Percentiles rank a stretch among this genome's conserved stretches.
These are phyloP conservation scores for Bolboschoenus planiculmis DNA, from an alignment of 176 grass and related monocot species.

Conservation along the genomic window DNA sequence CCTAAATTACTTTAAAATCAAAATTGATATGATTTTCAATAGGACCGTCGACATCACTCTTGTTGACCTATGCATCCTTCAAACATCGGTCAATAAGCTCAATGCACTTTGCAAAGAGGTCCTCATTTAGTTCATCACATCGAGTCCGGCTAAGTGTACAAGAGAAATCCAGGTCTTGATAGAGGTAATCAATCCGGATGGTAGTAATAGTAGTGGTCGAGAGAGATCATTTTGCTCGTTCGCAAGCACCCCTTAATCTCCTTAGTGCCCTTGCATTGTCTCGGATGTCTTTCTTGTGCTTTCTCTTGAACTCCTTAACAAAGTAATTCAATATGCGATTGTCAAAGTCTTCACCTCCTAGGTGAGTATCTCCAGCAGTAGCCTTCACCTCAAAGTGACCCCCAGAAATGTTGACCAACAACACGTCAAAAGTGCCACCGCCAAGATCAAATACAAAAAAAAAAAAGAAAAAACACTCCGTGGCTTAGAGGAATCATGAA, in stretches of 20 bases:
- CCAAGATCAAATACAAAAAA: conserved; percentile 23
- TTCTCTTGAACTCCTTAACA: conserved; percentile 22
- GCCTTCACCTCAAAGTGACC: conserved; percentile 22
- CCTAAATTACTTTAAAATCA: too few relatives aligned
- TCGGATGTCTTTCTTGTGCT: conserved; percentile 19
- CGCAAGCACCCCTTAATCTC: background rate
- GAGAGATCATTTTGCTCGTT: conserved; percentile 9
- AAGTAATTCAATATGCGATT: conserved; percentile 19
- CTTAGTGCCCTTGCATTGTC: background rate
- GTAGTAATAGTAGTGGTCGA: background rate
- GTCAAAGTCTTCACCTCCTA: conserved; percentile 19
- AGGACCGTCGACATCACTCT: background rate
- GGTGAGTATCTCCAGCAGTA: conserved; percentile 13
- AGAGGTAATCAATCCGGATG: background rate
- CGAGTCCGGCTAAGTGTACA: background rate
- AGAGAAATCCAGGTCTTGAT: conserved; percentile 6
- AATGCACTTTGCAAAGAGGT: conserved; percentile 4
- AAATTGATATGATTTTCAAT: too few relatives aligned
- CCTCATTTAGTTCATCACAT: background rate
- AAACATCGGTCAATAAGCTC: conserved; percentile 4
- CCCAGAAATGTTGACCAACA: background rate
- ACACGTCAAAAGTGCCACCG: background rate
- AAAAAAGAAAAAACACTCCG: conserved; percentile 23
- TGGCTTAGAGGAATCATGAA: background rate
- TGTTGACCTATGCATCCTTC: conserved; percentile 2